Percentiles rank a stretch among this genome's conserved stretches.
phyloP scores from a whole-genome alignment of 495 filamentous ascomycete genomes.

The Hypoxylon crocopeplum region DNA sequence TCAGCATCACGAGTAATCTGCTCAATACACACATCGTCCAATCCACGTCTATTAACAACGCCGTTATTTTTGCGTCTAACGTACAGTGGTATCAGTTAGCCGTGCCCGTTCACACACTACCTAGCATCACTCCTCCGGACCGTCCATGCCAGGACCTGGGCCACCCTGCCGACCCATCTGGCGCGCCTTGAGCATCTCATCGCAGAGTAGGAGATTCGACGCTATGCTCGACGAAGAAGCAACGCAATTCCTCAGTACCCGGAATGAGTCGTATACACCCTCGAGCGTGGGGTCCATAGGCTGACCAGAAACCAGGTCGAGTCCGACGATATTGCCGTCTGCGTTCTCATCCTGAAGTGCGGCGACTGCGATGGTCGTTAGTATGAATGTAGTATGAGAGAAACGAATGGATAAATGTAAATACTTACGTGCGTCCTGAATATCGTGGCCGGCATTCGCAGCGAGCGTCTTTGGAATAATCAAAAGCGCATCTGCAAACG shows the following conservation, averaged over 20 bases:
- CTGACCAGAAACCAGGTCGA: constrained; percentile 84
- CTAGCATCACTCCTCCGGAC: constrained; percentile 48
- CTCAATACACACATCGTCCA: constrained; percentile 1
- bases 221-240: constrained; percentile 95
- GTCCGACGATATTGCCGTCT: constrained; percentile 84
- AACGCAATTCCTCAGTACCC: constrained; percentile 90
- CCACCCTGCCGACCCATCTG: constrained; percentile 76
- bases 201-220: constrained; percentile 91
- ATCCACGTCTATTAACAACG: constrained; percentile 27
- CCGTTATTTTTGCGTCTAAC: constrained; percentile 29
- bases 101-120: constrained; percentile 2
- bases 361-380: constrained; percentile 64
- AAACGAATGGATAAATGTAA: background rate
- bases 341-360: constrained; percentile 81
- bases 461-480: constrained; percentile 97
- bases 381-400: background rate
- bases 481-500: constrained; percentile 92
- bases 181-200: constrained; percentile 95
- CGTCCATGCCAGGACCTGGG: constrained; percentile 63
- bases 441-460: constrained; percentile 93
- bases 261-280: constrained; percentile 95
- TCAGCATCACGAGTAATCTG: background rate
- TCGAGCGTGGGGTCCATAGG: constrained; percentile 95
- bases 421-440: constrained; percentile 85
- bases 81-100: constrained; percentile 34